Percentiles rank a stretch among this genome's conserved stretches.
These are phyloP conservation scores for Castanea mollissima DNA, from an alignment of 306 rosid species.

Conservation along the genomic window DNA sequence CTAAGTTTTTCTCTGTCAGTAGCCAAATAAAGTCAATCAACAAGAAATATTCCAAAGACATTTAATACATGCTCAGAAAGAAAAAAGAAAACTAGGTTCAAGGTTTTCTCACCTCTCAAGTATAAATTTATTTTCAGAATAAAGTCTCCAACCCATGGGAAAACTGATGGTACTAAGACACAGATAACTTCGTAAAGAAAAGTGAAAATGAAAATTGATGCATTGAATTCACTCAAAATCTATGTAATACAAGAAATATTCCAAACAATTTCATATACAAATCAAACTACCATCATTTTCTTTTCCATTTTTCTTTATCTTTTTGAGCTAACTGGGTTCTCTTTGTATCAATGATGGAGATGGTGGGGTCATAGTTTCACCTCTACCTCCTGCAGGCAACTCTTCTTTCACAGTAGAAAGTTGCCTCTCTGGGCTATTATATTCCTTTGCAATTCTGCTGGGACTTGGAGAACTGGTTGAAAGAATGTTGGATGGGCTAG, in stretches of 20 bases:
- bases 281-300: neutral
- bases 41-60: neutral
- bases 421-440: conserved; percentile 42
- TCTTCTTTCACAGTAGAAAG: conserved; percentile 60
- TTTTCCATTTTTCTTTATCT: neutral
- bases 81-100: neutral
- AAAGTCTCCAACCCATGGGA: neutral
- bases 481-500: conserved; percentile 36
- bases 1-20: neutral
- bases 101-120: neutral
- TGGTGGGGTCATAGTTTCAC: conserved; percentile 74
- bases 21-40: neutral
- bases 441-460: conserved; percentile 30
- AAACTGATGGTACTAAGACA: neutral
- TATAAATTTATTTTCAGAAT: neutral
- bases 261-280: neutral
- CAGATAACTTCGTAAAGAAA: neutral
- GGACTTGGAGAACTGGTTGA: conserved; percentile 44
- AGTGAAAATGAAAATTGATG: neutral
- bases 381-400: conserved; percentile 38
- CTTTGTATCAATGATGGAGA: conserved; percentile 51
- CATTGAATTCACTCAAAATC: conserved; percentile 5
- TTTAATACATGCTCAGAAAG: neutral
- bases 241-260: neutral
- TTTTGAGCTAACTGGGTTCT: conserved; percentile 27